These are phyloP conservation scores for Chlamydomonas sphaeroides DNA, from an alignment of 139 green algal genomes.

Conservation along the genomic window DNA sequence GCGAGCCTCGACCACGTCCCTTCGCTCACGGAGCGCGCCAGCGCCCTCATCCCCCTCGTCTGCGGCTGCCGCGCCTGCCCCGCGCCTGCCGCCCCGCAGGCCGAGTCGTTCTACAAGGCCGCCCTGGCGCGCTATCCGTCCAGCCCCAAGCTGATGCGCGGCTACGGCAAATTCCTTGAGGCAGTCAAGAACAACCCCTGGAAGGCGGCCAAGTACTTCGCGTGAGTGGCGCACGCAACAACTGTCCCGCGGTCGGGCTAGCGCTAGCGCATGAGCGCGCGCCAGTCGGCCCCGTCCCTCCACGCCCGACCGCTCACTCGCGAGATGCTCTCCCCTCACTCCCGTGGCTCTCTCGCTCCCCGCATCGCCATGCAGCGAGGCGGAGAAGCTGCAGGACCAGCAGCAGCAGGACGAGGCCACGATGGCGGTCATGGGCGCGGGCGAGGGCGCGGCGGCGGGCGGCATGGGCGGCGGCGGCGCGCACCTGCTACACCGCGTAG, in stretches of 20 bases:
- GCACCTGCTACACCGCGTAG: slow-evolving; percentile 27
- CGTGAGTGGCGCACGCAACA: slow-evolving; percentile 20
- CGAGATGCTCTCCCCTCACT: no score
- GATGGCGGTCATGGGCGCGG: slow-evolving; percentile 18
- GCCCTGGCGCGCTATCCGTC: slow-evolving; percentile 30
- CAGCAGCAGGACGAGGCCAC: slow-evolving; percentile 43
- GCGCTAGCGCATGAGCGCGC: no score
- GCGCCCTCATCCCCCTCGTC: neutral
- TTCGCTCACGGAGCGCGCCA: no score
- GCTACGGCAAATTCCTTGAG: slow-evolving; percentile 54
- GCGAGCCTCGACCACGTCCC: no score
- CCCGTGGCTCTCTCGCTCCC: no score
- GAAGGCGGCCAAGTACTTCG: slow-evolving; percentile 44
- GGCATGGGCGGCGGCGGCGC: slow-evolving; percentile 1
- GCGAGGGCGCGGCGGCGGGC: neutral
- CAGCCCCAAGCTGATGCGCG: slow-evolving; percentile 40
- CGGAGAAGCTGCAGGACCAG: slow-evolving; percentile 38
- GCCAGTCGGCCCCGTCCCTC: no score
- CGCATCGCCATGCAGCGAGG: slow-evolving; percentile 24
- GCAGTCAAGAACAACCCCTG: slow-evolving; percentile 58
- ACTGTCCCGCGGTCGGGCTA: no score
- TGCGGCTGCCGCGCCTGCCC: neutral
- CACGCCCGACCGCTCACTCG: no score
- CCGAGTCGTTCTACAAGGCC: slow-evolving; percentile 13
- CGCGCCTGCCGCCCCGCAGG: neutral